A percentile compares a stretch with the other conserved stretches of the same genome.
These are phyloP conservation scores for Calonectria honghensis DNA, from an alignment of 2,329 filamentous ascomycete species.

Conservation along the genomic window DNA sequence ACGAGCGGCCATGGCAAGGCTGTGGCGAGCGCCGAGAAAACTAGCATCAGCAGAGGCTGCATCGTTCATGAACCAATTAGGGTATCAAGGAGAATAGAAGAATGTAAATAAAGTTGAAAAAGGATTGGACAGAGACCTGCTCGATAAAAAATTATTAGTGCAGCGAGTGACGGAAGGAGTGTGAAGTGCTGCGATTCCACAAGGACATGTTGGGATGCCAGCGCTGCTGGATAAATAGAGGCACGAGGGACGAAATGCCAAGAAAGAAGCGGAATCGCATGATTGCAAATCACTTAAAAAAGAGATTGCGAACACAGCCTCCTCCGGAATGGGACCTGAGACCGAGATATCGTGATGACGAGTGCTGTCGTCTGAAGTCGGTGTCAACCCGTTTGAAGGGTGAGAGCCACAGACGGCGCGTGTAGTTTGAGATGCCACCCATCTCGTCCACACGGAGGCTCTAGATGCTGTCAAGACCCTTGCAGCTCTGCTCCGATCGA, in stretches of 20 bases:
- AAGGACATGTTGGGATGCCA: background rate
- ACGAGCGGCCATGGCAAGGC: slow-evolving; percentile 25
- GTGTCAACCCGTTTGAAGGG: slow-evolving; percentile 33
- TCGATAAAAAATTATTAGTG: slow-evolving; percentile 15
- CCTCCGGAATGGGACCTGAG: slow-evolving; percentile 2
- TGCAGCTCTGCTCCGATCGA: background rate
- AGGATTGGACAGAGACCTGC: slow-evolving; percentile 32
- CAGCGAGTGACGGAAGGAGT: slow-evolving; percentile 31
- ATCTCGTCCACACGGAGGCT: slow-evolving; percentile 1
- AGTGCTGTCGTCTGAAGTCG: slow-evolving; percentile 35
- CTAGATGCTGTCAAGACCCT: slow-evolving; percentile 14
- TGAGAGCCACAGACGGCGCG: slow-evolving; percentile 1
- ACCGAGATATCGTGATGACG: slow-evolving; percentile 31
- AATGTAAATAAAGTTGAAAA: background rate
- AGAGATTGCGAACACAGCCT: slow-evolving; percentile 14
- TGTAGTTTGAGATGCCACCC: slow-evolving; percentile 29
- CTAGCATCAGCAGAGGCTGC: background rate
- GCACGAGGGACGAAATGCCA: background rate
- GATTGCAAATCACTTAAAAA: background rate
- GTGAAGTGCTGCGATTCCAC: background rate
- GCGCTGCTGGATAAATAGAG: background rate
- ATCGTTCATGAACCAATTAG: background rate
- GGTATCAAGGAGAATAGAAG: slow-evolving; percentile 5
- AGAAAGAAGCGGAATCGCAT: background rate
- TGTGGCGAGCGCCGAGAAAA: background rate